Conservation (phyloP, 331 rosid species). For the Malus hybrid region DNA sequence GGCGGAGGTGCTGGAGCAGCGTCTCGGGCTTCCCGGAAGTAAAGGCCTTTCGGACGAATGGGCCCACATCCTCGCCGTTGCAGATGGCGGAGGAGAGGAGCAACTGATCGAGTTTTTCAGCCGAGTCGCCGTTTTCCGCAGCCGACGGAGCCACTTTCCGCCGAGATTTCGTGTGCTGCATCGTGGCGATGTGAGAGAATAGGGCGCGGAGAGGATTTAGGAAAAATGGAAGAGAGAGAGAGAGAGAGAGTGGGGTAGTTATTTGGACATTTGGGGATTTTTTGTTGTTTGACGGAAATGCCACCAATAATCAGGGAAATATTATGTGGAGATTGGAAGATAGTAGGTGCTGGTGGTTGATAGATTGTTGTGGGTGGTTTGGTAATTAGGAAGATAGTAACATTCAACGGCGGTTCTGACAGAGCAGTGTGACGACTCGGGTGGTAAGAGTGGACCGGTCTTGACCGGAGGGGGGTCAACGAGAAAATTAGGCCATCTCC, state of each 20-base stretch:
- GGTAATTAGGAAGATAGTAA: not conserved
- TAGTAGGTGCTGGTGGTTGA: not conserved
- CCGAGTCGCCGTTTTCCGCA: constrained; percentile 63
- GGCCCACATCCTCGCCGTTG: constrained; percentile 92
- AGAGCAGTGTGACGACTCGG: not conserved
- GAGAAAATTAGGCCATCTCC: no score
- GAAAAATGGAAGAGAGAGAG: not conserved
- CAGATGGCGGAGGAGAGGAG: constrained; percentile 80
- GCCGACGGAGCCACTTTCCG: constrained; percentile 63
- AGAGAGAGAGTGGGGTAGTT: not conserved
- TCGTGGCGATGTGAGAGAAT: constrained; percentile 10
- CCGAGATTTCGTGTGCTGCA: constrained; percentile 61
- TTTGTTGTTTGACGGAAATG: constrained; percentile 16
- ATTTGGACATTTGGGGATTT: constrained; percentile 18
- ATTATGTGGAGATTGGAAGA: not conserved
- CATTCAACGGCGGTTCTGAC: not conserved
- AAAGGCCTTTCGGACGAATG: constrained; percentile 84
- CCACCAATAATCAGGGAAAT: not conserved
- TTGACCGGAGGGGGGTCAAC: no score
- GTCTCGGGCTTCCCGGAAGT: constrained; percentile 83
- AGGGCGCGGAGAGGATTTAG: constrained; percentile 46
- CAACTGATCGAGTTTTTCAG: constrained; percentile 75
- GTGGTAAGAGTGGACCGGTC: not conserved
- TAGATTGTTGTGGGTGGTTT: constrained; percentile 1
- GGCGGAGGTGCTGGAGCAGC: constrained; percentile 85